These are phyloP conservation scores for Periconia sp. DNA, from an alignment of 2,329 filamentous ascomycete genomes.

Conservation along the genomic window DNA sequence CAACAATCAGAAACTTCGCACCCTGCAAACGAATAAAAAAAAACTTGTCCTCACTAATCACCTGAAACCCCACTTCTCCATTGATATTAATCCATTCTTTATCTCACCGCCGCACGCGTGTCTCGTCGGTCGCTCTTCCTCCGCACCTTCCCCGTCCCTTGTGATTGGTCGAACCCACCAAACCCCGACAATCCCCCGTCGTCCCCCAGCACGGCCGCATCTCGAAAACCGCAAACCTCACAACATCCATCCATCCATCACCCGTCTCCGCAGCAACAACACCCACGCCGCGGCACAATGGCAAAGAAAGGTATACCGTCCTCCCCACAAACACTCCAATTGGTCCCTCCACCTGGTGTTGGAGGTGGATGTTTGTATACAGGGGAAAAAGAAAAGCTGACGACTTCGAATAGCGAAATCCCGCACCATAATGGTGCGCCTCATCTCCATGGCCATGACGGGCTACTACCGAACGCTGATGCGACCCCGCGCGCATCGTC, in stretches of 20 bases:
- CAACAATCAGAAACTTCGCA: no score
- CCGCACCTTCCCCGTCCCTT: background rate
- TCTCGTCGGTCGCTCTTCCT: no score
- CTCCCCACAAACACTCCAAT: background rate
- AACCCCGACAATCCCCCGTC: background rate
- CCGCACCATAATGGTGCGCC: constrained; percentile 87
- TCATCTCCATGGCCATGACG: constrained; percentile 98
- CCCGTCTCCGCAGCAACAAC: constrained; percentile 16
- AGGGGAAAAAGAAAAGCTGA: constrained; percentile 7
- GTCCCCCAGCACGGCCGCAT: background rate
- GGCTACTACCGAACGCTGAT: constrained; percentile 94
- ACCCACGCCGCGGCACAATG: constrained; percentile 23
- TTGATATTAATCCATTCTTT: no score
- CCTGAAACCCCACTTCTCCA: no score
- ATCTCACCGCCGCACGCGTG: no score
- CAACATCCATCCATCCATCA: constrained; percentile 10
- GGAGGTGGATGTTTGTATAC: no score
- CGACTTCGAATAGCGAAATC: constrained; percentile 85
- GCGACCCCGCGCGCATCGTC: constrained; percentile 76
- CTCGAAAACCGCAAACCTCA: constrained; percentile 16
- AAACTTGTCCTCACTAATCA: no score
- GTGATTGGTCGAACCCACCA: constrained; percentile 18
- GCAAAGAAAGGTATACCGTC: constrained; percentile 36
- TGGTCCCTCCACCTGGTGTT: no score
- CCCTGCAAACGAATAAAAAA: no score